Base-by-base conservation (phyloP, 345 rosid genomes). In the Sisymbrium altissimum region DNA sequence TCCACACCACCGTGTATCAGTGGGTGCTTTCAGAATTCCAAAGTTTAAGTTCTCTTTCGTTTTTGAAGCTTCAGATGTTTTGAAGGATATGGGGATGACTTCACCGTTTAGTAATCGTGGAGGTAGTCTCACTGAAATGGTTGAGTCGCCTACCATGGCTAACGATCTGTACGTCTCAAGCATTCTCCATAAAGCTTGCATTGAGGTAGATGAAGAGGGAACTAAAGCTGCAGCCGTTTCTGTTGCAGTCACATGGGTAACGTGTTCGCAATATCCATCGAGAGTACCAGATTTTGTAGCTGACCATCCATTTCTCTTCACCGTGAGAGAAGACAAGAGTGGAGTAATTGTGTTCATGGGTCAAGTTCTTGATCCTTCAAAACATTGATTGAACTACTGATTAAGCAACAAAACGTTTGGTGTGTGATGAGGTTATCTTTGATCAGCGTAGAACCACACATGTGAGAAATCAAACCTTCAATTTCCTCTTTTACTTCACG, bases 171-270 rank as follows among this genome's bases (percentile, higher is more conserved):
- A 19, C 64, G 90, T 88, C 57, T 80, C 86, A 15, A 72, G 43
- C 23, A 79, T 84, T 53, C 71, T 80, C 70, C 93, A 86, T 10
- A 84, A 86, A 50, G 80, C 88, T 27, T 73, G 80, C 72, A 76
- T 86, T 45, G 88, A 86, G 62, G 87, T 88, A 17, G 85, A 88
- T 61, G 93, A 86, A 79, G 85, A 82, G 75, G 90, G 90, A 50
- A 88, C 89, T 4, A 86, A 88, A 78, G 90, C 89, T 45, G 89
- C 84, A 25, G 86, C 87, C 13, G 83, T 81, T 50, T 72, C 86
- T 57, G 77, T 73, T 53, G 84, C 3, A 40, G 9, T 0, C 0
- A 0, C 7, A 9, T 19, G 29, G 29, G 1, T 4, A 6, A 35
- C 54, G 60, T 1, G 52, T 7, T 0, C 0, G 50, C 54, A 62